Percentiles rank a stretch among this genome's conserved stretches.
These are phyloP conservation scores for Candida andamanensis DNA, from an alignment of 805 yeast species.

Conservation along the genomic window DNA sequence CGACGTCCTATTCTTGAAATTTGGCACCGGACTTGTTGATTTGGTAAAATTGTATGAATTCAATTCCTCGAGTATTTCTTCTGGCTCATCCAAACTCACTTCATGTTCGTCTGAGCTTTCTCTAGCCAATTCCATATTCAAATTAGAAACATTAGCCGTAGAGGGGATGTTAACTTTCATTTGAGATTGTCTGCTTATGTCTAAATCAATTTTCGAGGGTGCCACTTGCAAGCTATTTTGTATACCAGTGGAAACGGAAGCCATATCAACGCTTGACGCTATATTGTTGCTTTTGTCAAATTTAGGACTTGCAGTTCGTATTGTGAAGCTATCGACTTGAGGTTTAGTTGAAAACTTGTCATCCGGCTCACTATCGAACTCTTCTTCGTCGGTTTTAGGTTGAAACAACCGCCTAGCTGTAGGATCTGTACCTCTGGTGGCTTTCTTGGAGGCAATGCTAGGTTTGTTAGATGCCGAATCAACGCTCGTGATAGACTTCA, in stretches of 20 bases:
- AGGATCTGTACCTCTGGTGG: neutral
- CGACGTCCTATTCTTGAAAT: neutral
- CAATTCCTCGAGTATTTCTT: constrained; percentile 16
- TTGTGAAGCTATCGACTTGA: constrained; percentile 7
- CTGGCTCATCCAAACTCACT: constrained; percentile 13
- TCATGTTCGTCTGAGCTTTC: constrained; percentile 11
- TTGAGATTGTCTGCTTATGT: constrained; percentile 1
- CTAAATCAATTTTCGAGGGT: constrained; percentile 8
- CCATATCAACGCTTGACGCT: constrained; percentile 14
- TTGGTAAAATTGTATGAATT: constrained; percentile 12
- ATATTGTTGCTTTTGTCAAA: constrained; percentile 7
- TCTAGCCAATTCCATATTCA: constrained; percentile 8
- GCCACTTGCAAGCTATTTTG: constrained; percentile 12
- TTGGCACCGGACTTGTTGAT: neutral
- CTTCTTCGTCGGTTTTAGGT: neutral
- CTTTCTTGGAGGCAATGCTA: neutral
- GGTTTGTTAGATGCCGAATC: neutral
- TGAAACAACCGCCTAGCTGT: too few relatives aligned
- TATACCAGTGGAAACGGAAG: constrained; percentile 10
- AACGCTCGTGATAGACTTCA: neutral
- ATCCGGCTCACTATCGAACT: neutral
- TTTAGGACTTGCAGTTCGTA: constrained; percentile 5
- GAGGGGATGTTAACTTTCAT: constrained; percentile 13
- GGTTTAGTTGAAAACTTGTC: constrained; percentile 4
- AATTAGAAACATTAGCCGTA: constrained; percentile 1